Evolutionary conservation across 495 filamentous ascomycete genomes (phyloP), one percentile per base, ranked within the genome.

Genomic region (Penicillium subrubescens): DNA sequence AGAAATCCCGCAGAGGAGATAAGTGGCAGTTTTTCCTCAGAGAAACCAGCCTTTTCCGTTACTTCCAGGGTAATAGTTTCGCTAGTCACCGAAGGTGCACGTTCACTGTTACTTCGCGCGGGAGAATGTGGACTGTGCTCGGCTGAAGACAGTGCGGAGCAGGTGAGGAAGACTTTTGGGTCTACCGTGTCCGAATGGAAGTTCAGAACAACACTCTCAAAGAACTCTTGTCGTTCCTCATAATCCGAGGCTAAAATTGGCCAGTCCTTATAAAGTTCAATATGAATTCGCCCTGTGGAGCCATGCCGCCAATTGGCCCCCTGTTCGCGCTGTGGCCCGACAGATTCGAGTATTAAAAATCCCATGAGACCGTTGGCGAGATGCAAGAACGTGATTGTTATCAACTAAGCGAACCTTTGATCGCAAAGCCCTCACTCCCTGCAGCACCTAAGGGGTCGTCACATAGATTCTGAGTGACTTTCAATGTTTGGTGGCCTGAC

Each of bases 201-300:
- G 53, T 39, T 51, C 29, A 63, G 29, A 37, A 27, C 29, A 58
- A 50, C n/a, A 51, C 53, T 48, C 31, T 53, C 53, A 57, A 63
- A 63, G 61, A 34, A 46, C 27, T 63, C 61, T 52, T 51, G 27
- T 58, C 61, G 53, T 50, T 57, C 53, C 53, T 57, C 54, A 58
- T 63, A 63, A 48, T 57, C 52, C n/a, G 39, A 61, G 44, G 43
- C 52, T 63, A 57, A 58, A 51, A 52, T 25, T 41, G 41, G 60
- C 61, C 61, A 58, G 48, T 3, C 58, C n/a, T 39, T 57, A 63
- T 63, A 62, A 57, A 62, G 53, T 63, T 58, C 41, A 50, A 63
- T 57, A 39, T 39, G 51, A 37, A 63, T 41, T 57, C 41, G 29
- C 8, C 61, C 54, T 5, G 43, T 57, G 53, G 58, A 63, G 61